These are phyloP conservation scores for Myriosclerotinia curreyana DNA, from an alignment of 2,329 filamentous ascomycete genomes.

Conservation along the genomic window DNA sequence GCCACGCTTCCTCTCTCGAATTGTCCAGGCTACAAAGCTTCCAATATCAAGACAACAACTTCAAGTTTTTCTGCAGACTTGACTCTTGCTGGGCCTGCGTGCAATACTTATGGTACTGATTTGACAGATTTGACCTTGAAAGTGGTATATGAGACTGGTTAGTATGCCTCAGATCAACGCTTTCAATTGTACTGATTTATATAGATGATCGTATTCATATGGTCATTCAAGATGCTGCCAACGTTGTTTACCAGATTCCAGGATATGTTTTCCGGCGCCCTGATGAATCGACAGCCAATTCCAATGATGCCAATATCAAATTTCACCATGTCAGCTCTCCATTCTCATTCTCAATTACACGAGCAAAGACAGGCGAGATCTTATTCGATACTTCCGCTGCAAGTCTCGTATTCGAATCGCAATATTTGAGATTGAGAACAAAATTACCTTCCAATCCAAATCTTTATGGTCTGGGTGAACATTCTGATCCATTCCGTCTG, in stretches of 20 bases:
- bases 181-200: constrained; percentile 1
- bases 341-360: constrained; percentile 58
- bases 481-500: constrained; percentile 57
- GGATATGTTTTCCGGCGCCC: constrained; percentile 56
- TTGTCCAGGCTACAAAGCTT: constrained; percentile 54
- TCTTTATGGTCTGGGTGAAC: constrained; percentile 64
- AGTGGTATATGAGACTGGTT: constrained; percentile 61
- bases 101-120: constrained; percentile 59
- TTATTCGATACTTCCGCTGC: constrained; percentile 60
- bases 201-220: constrained; percentile 60
- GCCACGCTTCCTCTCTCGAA: constrained; percentile 29
- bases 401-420: constrained; percentile 59
- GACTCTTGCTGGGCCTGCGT: constrained; percentile 55
- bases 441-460: constrained; percentile 56
- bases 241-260: constrained; percentile 61
- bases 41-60: constrained; percentile 46
- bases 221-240: constrained; percentile 57
- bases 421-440: constrained; percentile 62
- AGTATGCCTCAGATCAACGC: constrained; percentile 27
- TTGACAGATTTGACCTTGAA: constrained; percentile 53
- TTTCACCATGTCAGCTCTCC: constrained; percentile 54
- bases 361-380: constrained; percentile 48
- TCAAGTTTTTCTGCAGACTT: constrained; percentile 55
- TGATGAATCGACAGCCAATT: constrained; percentile 36
- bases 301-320: constrained; percentile 44